Evolutionary conservation across 1,139 yeast species (phyloP).

Genomic region (Candida sanyaensis): DNA sequence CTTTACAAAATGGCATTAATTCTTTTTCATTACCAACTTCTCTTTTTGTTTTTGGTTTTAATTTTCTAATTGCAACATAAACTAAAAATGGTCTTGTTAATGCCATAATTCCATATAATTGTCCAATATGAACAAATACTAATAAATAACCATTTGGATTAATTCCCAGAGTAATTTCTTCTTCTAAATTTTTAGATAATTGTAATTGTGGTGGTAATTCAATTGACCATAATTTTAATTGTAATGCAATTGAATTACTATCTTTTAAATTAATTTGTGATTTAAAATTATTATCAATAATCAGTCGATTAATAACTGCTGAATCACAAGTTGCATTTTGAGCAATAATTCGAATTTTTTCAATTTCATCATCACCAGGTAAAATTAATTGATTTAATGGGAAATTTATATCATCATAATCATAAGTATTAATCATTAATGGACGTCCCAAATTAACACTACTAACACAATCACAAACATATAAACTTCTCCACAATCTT

Average conservation of each 20-base stretch:
- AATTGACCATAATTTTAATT: conserved; percentile 40
- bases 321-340: conserved; percentile 15
- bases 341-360: conserved; percentile 10
- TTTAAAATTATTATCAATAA: conserved; percentile 31
- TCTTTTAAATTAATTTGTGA: conserved; percentile 31
- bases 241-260: conserved; percentile 38
- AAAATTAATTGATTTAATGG: conserved; percentile 2
- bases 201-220: conserved; percentile 28
- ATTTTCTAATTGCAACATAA: conserved; percentile 17
- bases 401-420: conserved; percentile 36
- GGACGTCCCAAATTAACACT: conserved; percentile 45
- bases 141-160: conserved; percentile 23
- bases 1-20: conserved; percentile 17
- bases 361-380: conserved; percentile 8
- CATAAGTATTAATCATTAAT: conserved; percentile 35
- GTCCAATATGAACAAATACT: conserved; percentile 37
- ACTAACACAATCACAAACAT: conserved; percentile 40
- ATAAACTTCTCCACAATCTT: conserved; percentile 40
- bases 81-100: conserved; percentile 49
- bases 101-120: conserved; percentile 42
- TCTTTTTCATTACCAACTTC: conserved; percentile 13
- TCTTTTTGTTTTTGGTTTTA: conserved; percentile 12
- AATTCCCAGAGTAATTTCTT: conserved; percentile 12
- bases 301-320: conserved; percentile 29
- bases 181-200: conserved; percentile 10